Evolutionary conservation across 2,329 filamentous ascomycete species (phyloP).

Genomic region (Lecanicillium sp.): DNA sequence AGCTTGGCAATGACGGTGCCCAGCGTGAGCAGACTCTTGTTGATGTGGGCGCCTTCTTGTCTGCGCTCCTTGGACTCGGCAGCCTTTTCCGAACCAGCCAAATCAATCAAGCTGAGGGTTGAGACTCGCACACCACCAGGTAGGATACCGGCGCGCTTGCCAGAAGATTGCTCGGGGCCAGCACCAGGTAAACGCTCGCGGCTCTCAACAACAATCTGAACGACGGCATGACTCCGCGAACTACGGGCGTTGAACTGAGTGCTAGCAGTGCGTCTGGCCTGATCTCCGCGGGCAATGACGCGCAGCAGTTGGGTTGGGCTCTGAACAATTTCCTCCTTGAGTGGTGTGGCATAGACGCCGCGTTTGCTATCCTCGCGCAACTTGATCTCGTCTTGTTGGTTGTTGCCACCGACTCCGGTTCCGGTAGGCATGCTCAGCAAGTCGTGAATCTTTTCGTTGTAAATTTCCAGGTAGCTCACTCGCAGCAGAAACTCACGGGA

Average conservation of each 20-base stretch:
- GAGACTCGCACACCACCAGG: conserved; percentile 93
- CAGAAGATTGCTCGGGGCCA: conserved; percentile 32
- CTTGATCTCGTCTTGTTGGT: conserved; percentile 85
- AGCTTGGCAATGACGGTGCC: conserved; percentile 91
- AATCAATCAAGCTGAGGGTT: conserved; percentile 88
- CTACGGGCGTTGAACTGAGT: conserved; percentile 96
- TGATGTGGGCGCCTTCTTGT: conserved; percentile 94
- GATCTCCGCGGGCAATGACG: conserved; percentile 90
- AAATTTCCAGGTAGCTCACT: conserved; percentile 97
- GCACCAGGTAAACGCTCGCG: conserved; percentile 68
- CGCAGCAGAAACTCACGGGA: conserved; percentile 88
- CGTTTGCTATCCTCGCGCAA: conserved; percentile 92
- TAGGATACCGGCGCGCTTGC: conserved; percentile 59
- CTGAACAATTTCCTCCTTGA: conserved; percentile 98
- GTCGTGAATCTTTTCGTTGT: conserved; percentile 97
- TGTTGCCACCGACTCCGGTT: conserved; percentile 42
- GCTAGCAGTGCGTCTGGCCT: conserved; percentile 81
- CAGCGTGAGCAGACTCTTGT: conserved; percentile 91
- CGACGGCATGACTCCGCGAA: conserved; percentile 95
- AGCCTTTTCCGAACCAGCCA: conserved; percentile 92
- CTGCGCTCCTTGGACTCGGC: conserved; percentile 91
- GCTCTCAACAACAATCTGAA: conserved; percentile 97
- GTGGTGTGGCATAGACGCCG: conserved; percentile 88
- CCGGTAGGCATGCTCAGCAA: conserved; percentile 68
- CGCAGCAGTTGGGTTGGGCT: conserved; percentile 90